These are phyloP conservation scores for Cystobasidium sp. DNA, from an alignment of 1,284 basidiomycete genomes.

Conservation along the genomic window DNA sequence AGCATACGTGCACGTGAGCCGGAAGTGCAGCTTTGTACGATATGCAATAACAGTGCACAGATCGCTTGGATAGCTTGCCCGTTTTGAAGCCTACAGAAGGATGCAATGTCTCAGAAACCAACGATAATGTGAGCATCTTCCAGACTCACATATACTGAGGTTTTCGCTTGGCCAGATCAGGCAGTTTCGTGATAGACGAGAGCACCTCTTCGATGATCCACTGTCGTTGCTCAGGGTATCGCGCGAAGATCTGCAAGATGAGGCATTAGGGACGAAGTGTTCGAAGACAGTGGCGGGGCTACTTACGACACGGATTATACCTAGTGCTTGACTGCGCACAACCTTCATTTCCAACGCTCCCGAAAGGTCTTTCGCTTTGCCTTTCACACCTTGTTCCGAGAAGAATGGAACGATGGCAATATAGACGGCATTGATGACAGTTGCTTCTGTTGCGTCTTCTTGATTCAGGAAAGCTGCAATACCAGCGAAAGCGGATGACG, in stretches of 20 bases:
- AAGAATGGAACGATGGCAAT: conserved; percentile 92
- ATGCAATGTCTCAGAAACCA: not conserved
- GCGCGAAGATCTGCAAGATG: conserved; percentile 75
- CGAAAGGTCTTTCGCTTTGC: conserved; percentile 39
- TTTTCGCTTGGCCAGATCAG: conserved; percentile 82
- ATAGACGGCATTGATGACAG: conserved; percentile 88
- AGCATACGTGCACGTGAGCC: conserved; percentile 72
- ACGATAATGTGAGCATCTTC: no score
- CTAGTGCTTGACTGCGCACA: conserved; percentile 77
- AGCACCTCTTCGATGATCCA: conserved; percentile 98
- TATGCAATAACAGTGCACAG: conserved; percentile 86
- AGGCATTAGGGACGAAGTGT: not conserved
- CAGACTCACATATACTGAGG: conserved; percentile 62
- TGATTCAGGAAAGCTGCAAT: conserved; percentile 59
- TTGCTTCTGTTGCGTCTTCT: conserved; percentile 75
- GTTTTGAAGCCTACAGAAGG: conserved; percentile 56
- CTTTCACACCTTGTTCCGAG: conserved; percentile 61
- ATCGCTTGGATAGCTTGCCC: conserved; percentile 82
- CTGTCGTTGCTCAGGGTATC: conserved; percentile 81
- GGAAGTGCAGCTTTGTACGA: conserved; percentile 90
- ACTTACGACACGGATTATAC: conserved; percentile 66
- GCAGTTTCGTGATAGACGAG: conserved; percentile 82
- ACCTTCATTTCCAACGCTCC: conserved; percentile 67
- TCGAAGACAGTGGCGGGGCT: not conserved
- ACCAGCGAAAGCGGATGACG: conserved; percentile 69